phyloP scores from a whole-genome alignment of 2,329 filamentous ascomycete species.

The Ophiosphaerella korrae region DNA sequence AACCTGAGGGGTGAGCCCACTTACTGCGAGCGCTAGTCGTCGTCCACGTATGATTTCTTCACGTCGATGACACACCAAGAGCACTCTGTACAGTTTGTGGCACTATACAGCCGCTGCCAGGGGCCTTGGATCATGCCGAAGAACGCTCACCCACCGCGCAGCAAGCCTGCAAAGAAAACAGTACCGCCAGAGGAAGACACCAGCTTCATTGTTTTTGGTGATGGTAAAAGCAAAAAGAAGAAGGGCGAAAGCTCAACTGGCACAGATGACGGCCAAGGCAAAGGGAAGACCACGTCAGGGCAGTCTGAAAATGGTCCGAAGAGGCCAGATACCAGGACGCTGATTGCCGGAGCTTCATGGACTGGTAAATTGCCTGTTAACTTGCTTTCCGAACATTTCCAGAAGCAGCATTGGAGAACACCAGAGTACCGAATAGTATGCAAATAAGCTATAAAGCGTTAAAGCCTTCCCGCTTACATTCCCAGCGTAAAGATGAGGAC shows the following conservation, averaged over 20 bases:
- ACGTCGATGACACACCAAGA: neutral
- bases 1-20: slow-evolving; percentile 16
- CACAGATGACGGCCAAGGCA: slow-evolving; percentile 34
- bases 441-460: neutral
- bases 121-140: slow-evolving; percentile 49
- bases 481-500: slow-evolving; percentile 70
- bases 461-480: slow-evolving; percentile 8
- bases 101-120: neutral
- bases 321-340: slow-evolving; percentile 68
- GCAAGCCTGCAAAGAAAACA: slow-evolving; percentile 48
- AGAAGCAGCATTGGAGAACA: slow-evolving; percentile 93
- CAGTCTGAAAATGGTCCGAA: slow-evolving; percentile 54
- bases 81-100: neutral
- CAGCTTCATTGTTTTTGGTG: slow-evolving; percentile 56
- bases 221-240: slow-evolving; percentile 52
- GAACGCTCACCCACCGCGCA: slow-evolving; percentile 55
- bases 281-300: slow-evolving; percentile 37
- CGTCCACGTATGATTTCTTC: slow-evolving; percentile 12
- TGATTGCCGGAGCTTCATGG: slow-evolving; percentile 95
- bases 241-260: slow-evolving; percentile 29
- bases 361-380: slow-evolving; percentile 96
- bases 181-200: slow-evolving; percentile 53
- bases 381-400: slow-evolving; percentile 89
- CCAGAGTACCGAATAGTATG: slow-evolving; percentile 84
- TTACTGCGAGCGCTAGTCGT: slow-evolving; percentile 21